phyloP scores from a whole-genome alignment of 73 alveolate genomes.

The Stentor roeselii region DNA sequence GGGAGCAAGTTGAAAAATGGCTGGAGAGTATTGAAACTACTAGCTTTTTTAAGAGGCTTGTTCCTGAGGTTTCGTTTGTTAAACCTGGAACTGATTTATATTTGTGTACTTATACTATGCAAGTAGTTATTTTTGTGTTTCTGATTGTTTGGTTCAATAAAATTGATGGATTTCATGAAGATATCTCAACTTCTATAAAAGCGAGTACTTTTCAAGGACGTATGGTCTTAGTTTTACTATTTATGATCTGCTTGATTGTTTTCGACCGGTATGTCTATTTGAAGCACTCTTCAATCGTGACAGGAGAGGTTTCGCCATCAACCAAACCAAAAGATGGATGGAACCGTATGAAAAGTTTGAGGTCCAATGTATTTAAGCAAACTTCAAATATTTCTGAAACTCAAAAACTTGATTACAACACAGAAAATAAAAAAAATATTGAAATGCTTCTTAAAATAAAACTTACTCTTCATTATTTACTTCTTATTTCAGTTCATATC shows the following conservation, averaged over 20 bases:
- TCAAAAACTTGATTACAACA: too few relatives aligned
- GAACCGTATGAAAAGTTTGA: too few relatives aligned
- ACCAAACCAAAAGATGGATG: too few relatives aligned
- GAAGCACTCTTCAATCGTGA: not conserved
- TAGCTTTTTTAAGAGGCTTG: conserved; percentile 57
- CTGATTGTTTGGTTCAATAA: conserved; percentile 78
- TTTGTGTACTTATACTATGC: conserved; percentile 58
- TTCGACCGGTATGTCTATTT: conserved; percentile 51
- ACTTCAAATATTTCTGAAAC: too few relatives aligned
- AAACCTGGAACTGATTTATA: conserved; percentile 95
- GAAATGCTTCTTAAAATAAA: too few relatives aligned
- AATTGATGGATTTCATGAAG: conserved; percentile 76
- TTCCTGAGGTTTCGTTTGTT: conserved; percentile 69
- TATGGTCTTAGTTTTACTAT: conserved; percentile 65
- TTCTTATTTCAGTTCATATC: conserved; percentile 26
- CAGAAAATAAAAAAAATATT: too few relatives aligned
- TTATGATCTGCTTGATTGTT: conserved; percentile 47
- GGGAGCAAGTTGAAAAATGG: too few relatives aligned
- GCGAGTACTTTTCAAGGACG: conserved; percentile 55
- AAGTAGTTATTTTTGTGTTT: conserved; percentile 67
- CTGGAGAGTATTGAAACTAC: too few relatives aligned
- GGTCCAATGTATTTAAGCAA: not conserved
- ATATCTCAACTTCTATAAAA: conserved; percentile 40
- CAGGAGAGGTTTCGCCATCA: too few relatives aligned
- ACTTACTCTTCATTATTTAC: not conserved